A percentile compares a stretch with the other conserved stretches of the same genome.
phyloP scores from a whole-genome alignment of 1,284 basidiomycete species.

The Tylopilus sp. region DNA sequence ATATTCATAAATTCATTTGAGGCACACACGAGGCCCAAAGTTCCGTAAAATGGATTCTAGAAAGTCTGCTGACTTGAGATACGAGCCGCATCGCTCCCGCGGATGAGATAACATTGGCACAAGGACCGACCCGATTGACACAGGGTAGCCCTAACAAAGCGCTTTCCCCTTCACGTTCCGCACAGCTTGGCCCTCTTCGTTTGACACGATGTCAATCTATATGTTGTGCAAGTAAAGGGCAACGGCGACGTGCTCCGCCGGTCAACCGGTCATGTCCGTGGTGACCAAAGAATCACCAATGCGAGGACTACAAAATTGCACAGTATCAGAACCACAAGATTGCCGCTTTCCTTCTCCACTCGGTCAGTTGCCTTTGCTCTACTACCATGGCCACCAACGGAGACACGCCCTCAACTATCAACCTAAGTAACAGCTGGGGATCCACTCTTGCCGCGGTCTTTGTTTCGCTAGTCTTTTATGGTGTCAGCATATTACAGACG shows the following conservation, averaged over 20 bases:
- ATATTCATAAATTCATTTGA: background rate
- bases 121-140: background rate
- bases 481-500: conserved; percentile 28
- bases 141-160: background rate
- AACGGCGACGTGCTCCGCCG: background rate
- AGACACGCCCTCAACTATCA: background rate
- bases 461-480: conserved; percentile 23
- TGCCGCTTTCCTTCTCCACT: background rate
- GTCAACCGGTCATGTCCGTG: conserved; percentile 11
- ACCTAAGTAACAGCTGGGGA: conserved; percentile 22
- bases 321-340: background rate
- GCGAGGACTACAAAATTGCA: conserved; percentile 9
- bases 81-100: background rate
- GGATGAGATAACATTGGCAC: background rate
- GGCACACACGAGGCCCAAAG: background rate
- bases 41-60: background rate
- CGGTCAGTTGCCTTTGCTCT: background rate
- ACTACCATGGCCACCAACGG: conserved; percentile 12
- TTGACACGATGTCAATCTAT: background rate
- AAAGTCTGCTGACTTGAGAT: background rate
- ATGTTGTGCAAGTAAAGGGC: background rate
- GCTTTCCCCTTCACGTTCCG: background rate
- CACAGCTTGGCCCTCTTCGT: background rate
- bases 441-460: conserved; percentile 24
- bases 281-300: conserved; percentile 7